Evolutionary conservation across 139 green algal species (phyloP).

Genomic region (Chlamydomonas applanata): DNA sequence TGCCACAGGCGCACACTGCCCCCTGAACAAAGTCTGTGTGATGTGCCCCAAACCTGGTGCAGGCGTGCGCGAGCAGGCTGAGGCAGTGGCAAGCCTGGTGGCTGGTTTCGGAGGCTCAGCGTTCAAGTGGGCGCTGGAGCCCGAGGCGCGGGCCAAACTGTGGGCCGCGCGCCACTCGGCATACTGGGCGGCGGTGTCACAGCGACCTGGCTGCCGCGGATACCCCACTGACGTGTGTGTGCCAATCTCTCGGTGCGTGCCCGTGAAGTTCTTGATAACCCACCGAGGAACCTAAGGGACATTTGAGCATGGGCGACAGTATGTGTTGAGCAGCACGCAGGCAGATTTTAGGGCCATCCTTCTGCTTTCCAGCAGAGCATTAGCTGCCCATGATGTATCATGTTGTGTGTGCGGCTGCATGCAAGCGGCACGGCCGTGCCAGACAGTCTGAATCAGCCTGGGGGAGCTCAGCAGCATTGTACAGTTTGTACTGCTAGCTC

Average conservation of each 20-base stretch:
- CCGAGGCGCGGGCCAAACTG: slow-evolving; percentile 51
- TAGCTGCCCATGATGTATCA: too few relatives aligned
- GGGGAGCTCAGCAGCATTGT: too few relatives aligned
- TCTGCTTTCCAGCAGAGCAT: too few relatives aligned
- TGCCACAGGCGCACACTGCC: too few relatives aligned
- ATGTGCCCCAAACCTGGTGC: slow-evolving; percentile 9
- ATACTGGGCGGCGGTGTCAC: slow-evolving; percentile 43
- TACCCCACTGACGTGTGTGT: slow-evolving; percentile 67
- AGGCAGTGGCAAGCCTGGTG: slow-evolving; percentile 38
- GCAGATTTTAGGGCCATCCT: too few relatives aligned
- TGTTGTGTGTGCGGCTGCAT: too few relatives aligned
- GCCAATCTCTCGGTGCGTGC: slow-evolving; percentile 45
- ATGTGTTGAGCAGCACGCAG: background rate
- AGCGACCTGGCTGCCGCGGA: slow-evolving; percentile 43
- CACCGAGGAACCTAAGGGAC: background rate
- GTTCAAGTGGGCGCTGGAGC: slow-evolving; percentile 42
- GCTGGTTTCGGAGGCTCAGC: slow-evolving; percentile 25
- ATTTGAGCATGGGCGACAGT: background rate
- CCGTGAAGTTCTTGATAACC: slow-evolving; percentile 36
- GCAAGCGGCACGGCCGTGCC: too few relatives aligned
- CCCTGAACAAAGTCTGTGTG: too few relatives aligned
- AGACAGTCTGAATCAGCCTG: too few relatives aligned
- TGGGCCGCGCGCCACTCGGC: slow-evolving; percentile 59
- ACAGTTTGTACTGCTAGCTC: too few relatives aligned
- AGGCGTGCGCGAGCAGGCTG: slow-evolving; percentile 31